Conservation (phyloP, 2,329 filamentous ascomycete species). For the Helminthosporium solani region DNA sequence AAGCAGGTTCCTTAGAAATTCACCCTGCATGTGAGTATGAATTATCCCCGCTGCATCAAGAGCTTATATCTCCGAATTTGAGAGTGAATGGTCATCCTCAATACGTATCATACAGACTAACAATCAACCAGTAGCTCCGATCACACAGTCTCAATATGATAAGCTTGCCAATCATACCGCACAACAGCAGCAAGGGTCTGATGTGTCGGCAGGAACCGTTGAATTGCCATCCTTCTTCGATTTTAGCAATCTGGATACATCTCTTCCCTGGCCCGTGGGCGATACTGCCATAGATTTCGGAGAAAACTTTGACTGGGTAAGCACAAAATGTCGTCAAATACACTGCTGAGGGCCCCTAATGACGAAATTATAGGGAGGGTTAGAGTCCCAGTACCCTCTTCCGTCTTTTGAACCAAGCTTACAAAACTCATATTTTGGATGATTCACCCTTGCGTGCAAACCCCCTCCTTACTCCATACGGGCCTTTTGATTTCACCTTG, state of each 20-base stretch:
- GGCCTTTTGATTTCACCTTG: neutral
- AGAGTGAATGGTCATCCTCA: neutral
- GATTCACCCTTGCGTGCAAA: neutral
- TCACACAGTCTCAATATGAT: neutral
- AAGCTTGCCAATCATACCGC: neutral
- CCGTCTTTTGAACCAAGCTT: constrained; percentile 9
- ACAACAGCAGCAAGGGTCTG: neutral
- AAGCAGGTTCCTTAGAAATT: constrained; percentile 11
- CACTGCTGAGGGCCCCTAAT: no score
- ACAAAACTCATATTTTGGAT: constrained; percentile 2
- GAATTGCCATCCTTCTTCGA: constrained; percentile 12
- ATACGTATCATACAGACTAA: neutral
- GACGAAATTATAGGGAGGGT: constrained; percentile 11
- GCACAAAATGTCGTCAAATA: no score
- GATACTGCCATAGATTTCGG: constrained; percentile 27
- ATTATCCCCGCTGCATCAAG: neutral
- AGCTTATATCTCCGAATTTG: neutral
- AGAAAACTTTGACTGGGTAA: constrained; percentile 28
- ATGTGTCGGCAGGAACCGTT: neutral
- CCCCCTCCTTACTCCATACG: neutral
- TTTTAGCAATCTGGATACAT: constrained; percentile 7
- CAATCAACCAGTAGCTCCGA: neutral
- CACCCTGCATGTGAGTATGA: constrained; percentile 3
- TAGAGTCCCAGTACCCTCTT: constrained; percentile 13
- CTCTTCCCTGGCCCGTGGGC: constrained; percentile 15